Conservation (phyloP, 2,329 filamentous ascomycete genomes). For the Hypomyces perniciosus region DNA sequence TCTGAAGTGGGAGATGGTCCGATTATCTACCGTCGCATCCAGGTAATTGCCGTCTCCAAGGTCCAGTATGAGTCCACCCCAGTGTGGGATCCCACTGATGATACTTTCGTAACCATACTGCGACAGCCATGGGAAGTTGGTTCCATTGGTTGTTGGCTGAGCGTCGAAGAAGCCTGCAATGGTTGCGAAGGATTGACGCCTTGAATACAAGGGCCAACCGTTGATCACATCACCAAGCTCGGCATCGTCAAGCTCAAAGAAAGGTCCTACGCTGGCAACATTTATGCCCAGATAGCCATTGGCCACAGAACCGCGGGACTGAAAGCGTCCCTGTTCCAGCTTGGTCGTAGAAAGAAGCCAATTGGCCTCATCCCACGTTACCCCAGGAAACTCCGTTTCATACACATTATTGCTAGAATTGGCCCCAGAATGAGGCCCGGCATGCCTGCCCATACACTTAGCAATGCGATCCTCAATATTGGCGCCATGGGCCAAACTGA, state of each 20-base stretch:
- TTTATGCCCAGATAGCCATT: conserved; percentile 26
- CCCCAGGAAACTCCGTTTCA: conserved; percentile 20
- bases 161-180: conserved; percentile 62
- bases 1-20: conserved; percentile 53
- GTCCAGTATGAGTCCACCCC: conserved; percentile 38
- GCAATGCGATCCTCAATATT: neutral
- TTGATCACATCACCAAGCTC: conserved; percentile 36
- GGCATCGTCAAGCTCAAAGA: conserved; percentile 21
- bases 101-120: conserved; percentile 58
- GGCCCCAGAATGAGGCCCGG: neutral
- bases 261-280: conserved; percentile 22
- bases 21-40: conserved; percentile 53
- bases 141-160: conserved; percentile 50
- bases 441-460: neutral
- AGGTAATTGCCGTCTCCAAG: conserved; percentile 48
- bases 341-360: conserved; percentile 21
- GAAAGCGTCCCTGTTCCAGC: conserved; percentile 22
- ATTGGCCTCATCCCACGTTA: conserved; percentile 23
- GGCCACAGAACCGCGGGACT: conserved; percentile 23
- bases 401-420: conserved; percentile 13
- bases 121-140: conserved; percentile 62
- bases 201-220: conserved; percentile 62
- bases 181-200: conserved; percentile 60
- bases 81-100: conserved; percentile 66
- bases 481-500: neutral